These are phyloP conservation scores for Leishmania tropica DNA, from an alignment of 208 protist genomes.

Conservation along the genomic window DNA sequence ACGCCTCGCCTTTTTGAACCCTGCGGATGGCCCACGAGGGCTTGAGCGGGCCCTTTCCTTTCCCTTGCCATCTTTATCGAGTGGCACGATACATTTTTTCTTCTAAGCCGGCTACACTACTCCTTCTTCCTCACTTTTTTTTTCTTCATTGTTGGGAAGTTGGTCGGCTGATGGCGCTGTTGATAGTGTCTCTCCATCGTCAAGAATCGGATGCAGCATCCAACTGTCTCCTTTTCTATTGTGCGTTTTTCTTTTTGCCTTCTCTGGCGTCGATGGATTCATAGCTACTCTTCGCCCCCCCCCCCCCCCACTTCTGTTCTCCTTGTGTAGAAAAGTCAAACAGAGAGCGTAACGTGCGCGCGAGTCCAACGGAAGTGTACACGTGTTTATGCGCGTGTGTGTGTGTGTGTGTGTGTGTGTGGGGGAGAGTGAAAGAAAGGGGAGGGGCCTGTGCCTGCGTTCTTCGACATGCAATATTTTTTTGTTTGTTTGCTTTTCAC, in stretches of 20 bases:
- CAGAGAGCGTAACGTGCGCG: neutral
- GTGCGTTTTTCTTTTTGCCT: neutral
- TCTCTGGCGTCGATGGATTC: neutral
- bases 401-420: neutral
- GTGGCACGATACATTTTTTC: neutral
- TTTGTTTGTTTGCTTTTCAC: neutral
- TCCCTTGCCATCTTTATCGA: neutral
- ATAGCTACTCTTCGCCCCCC: neutral
- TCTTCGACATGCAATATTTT: neutral
- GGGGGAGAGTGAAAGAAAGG: neutral
- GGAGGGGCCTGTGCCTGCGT: neutral
- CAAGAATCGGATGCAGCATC: neutral
- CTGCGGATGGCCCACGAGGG: neutral
- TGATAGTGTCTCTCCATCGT: slow-evolving; percentile 8
- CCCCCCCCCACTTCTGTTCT: neutral
- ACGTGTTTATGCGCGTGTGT: neutral
- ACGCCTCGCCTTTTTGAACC: neutral
- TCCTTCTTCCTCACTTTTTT: neutral
- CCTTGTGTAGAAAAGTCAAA: neutral
- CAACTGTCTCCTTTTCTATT: neutral
- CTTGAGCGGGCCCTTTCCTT: neutral
- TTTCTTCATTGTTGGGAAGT: neutral
- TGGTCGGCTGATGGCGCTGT: neutral
- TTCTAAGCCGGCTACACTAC: neutral
- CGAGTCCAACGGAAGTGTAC: neutral